phyloP scores from a whole-genome alignment of 1,284 basidiomycete genomes.

The Vanrija sp. region DNA sequence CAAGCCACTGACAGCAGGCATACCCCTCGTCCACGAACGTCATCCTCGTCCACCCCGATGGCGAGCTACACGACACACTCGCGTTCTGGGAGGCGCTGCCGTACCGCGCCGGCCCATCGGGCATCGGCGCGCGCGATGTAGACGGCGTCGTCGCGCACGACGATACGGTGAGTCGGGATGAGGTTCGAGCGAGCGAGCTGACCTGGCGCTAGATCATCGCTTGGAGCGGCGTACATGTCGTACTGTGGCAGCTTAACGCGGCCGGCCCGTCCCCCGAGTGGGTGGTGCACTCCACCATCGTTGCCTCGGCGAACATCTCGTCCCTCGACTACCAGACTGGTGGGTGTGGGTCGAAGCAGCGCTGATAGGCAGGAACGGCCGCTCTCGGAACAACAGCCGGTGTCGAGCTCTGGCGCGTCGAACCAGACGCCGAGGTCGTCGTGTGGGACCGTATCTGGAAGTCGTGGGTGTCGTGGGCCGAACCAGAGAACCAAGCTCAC shows the following conservation, averaged over 20 bases:
- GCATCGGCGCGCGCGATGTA: slow-evolving; percentile 15
- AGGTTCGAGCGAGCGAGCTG: neutral
- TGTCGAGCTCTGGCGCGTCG: slow-evolving; percentile 37
- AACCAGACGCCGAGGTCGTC: slow-evolving; percentile 30
- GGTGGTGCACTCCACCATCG: slow-evolving; percentile 36
- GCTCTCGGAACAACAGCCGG: slow-evolving; percentile 32
- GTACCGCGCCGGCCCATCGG: slow-evolving; percentile 30
- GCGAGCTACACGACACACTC: slow-evolving; percentile 34
- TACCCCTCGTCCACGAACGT: slow-evolving; percentile 40
- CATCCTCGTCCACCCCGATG: slow-evolving; percentile 28
- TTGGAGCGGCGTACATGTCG: slow-evolving; percentile 39
- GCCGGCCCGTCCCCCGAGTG: slow-evolving; percentile 10
- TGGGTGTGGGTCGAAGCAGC: slow-evolving; percentile 7
- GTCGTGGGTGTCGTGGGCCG: slow-evolving; percentile 11
- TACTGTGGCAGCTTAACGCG: slow-evolving; percentile 31
- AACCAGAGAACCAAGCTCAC: neutral
- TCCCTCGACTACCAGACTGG: slow-evolving; percentile 32
- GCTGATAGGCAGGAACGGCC: slow-evolving; percentile 23
- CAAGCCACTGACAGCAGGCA: slow-evolving; percentile 19
- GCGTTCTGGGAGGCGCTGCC: slow-evolving; percentile 43
- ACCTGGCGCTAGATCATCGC: slow-evolving; percentile 33
- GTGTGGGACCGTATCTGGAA: slow-evolving; percentile 45
- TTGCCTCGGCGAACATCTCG: slow-evolving; percentile 25
- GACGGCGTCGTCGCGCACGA: slow-evolving; percentile 27
- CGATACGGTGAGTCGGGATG: slow-evolving; percentile 21